Percentiles rank a stretch among this genome's conserved stretches.
Conservation (phyloP, 2,329 filamentous ascomycete genomes). For the Fusarium oxysporum region DNA sequence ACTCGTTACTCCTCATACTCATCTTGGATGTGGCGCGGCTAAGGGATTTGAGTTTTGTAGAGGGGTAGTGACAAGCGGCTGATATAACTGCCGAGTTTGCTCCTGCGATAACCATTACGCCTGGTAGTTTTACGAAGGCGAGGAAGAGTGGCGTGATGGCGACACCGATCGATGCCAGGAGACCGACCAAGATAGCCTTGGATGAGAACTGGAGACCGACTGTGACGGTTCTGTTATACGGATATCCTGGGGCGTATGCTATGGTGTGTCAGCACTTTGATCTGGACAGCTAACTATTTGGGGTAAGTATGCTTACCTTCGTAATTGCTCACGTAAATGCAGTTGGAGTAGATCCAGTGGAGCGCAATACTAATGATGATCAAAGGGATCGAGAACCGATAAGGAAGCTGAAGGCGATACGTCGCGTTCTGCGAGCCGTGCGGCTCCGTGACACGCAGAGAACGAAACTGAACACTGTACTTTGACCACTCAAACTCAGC, state of each 20-base stretch:
- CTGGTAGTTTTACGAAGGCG: slow-evolving; percentile 20
- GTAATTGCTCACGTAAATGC: slow-evolving; percentile 38
- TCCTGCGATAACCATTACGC: slow-evolving; percentile 26
- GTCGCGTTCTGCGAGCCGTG: slow-evolving; percentile 32
- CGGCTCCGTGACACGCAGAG: slow-evolving; percentile 29
- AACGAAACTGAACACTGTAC: slow-evolving; percentile 17
- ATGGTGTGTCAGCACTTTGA: neutral
- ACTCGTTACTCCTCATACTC: neutral
- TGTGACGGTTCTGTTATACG: neutral
- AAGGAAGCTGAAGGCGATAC: slow-evolving; percentile 40
- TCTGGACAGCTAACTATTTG: neutral
- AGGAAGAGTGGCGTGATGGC: slow-evolving; percentile 11
- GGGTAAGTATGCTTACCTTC: slow-evolving; percentile 6
- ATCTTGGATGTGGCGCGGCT: neutral
- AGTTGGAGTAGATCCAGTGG: slow-evolving; percentile 41
- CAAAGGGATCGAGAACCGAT: slow-evolving; percentile 36
- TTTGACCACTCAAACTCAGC: slow-evolving; percentile 34
- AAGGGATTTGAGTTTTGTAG: neutral
- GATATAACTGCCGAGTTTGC: slow-evolving; percentile 33
- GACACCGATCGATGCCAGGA: slow-evolving; percentile 6
- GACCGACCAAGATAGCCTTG: slow-evolving; percentile 14
- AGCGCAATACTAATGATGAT: slow-evolving; percentile 21
- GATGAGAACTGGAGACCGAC: slow-evolving; percentile 26
- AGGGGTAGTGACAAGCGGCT: slow-evolving; percentile 28
- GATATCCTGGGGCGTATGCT: slow-evolving; percentile 3